Percentiles rank a stretch among this genome's conserved stretches.
phyloP scores from a whole-genome alignment of 805 yeast species.

The Maudiozyma bulderi region DNA sequence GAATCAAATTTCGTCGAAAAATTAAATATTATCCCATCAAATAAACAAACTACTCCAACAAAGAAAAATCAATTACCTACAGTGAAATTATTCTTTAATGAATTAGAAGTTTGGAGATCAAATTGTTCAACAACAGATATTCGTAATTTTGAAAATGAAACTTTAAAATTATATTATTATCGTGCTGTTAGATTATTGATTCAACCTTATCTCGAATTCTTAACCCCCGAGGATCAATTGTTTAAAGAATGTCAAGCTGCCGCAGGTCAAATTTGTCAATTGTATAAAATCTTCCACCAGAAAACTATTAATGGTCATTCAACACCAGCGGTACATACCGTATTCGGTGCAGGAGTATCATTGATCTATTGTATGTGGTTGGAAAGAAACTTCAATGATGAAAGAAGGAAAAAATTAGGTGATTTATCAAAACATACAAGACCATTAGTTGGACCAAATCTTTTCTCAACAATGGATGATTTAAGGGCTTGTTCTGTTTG shows the following conservation, averaged over 20 bases:
- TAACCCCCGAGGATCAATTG: constrained; percentile 50
- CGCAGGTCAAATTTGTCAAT: constrained; percentile 59
- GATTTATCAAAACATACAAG: constrained; percentile 51
- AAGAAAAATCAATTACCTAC: constrained; percentile 35
- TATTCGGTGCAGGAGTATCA: constrained; percentile 60
- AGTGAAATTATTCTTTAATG: constrained; percentile 44
- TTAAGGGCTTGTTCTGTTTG: constrained; percentile 58
- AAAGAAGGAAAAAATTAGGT: constrained; percentile 43
- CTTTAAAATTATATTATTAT: constrained; percentile 48
- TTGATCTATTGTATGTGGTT: constrained; percentile 58
- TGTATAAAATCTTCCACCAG: constrained; percentile 53
- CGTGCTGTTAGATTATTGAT: constrained; percentile 49
- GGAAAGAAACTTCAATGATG: constrained; percentile 52
- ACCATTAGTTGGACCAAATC: constrained; percentile 46
- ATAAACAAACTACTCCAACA: constrained; percentile 9
- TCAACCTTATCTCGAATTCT: constrained; percentile 55
- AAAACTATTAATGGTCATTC: constrained; percentile 55
- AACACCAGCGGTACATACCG: constrained; percentile 56
- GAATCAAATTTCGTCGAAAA: constrained; percentile 52
- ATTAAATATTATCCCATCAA: constrained; percentile 33
- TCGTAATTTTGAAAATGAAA: constrained; percentile 46
- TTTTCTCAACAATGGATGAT: constrained; percentile 50
- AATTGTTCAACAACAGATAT: constrained; percentile 35
- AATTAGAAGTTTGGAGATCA: constrained; percentile 43
- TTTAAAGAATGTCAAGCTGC: constrained; percentile 62